These are phyloP conservation scores for Nannizziopsis barbatae DNA, from an alignment of 2,329 filamentous ascomycete genomes.

Conservation along the genomic window DNA sequence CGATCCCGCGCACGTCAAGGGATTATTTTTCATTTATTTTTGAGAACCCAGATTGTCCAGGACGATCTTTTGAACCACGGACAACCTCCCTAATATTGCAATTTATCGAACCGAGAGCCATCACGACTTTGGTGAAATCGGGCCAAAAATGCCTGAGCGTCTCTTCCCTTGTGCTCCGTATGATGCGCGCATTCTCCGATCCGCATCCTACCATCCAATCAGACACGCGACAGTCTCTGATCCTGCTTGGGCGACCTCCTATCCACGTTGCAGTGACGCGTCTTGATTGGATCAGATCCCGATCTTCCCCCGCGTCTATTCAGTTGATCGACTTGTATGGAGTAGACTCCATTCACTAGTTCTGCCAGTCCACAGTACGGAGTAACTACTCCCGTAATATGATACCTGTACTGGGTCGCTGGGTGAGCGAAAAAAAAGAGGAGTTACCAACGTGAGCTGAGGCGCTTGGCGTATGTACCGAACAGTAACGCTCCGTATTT, in stretches of 20 bases:
- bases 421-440: background rate
- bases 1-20: too few species aligned
- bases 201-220: background rate
- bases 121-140: too few species aligned
- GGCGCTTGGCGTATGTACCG: too few species aligned
- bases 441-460: background rate
- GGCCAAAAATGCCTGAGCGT: too few species aligned
- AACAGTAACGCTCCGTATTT: too few species aligned
- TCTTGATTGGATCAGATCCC: conserved; percentile 9
- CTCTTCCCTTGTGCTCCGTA: too few species aligned
- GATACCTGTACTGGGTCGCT: background rate
- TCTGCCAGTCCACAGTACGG: background rate
- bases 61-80: too few species aligned
- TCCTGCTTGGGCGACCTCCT: background rate
- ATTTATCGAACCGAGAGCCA: too few species aligned
- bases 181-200: background rate
- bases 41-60: too few species aligned
- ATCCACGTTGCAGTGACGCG: conserved; percentile 12
- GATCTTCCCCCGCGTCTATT: conserved; percentile 7
- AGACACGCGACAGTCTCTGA: conserved; percentile 1
- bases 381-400: background rate
- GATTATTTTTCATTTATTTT: too few species aligned
- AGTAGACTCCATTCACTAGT: background rate
- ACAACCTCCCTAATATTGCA: too few species aligned
- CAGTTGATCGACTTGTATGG: conserved; percentile 3